Conservation (phyloP, 1,284 basidiomycete species). For the Retiboletus flavoniger region DNA sequence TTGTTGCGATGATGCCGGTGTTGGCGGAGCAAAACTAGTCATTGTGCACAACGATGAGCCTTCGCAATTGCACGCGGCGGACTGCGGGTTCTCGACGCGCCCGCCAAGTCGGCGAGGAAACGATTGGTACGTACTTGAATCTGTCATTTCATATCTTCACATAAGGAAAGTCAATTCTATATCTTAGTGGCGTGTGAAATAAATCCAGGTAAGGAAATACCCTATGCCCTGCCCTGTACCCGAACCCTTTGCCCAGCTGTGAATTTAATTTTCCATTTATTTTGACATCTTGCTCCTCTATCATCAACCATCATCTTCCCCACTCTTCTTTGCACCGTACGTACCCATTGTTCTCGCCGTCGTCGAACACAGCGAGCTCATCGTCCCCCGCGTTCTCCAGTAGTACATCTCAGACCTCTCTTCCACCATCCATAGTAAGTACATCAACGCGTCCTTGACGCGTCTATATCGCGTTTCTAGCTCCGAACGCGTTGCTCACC, state of each 20-base stretch:
- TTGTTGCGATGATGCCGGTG: not conserved
- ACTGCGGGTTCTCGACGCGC: not conserved
- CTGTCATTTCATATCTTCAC: constrained; percentile 10
- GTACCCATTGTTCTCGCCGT: constrained; percentile 34
- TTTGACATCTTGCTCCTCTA: constrained; percentile 41
- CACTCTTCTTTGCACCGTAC: constrained; percentile 34
- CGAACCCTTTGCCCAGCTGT: constrained; percentile 52
- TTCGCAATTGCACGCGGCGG: not conserved
- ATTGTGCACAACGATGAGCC: not conserved
- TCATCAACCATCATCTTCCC: constrained; percentile 48
- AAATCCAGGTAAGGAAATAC: constrained; percentile 23
- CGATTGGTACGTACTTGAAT: constrained; percentile 5
- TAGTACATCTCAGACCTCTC: constrained; percentile 16
- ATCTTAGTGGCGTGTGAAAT: constrained; percentile 29
- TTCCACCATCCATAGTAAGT: constrained; percentile 37
- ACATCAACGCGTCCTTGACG: constrained; percentile 30
- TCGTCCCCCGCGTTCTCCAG: constrained; percentile 17
- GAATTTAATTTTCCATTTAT: constrained; percentile 52
- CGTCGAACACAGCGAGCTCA: constrained; percentile 34
- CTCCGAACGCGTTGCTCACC: constrained; percentile 23
- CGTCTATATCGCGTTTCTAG: constrained; percentile 29
- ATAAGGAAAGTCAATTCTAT: constrained; percentile 10
- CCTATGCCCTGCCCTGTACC: constrained; percentile 38
- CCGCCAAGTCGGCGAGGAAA: not conserved
- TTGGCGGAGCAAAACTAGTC: not conserved